A percentile compares a stretch with the other conserved stretches of the same genome.
These are phyloP conservation scores for Glaciozyma antarctica DNA, from an alignment of 768 basidiomycete genomes.

Conservation along the genomic window DNA sequence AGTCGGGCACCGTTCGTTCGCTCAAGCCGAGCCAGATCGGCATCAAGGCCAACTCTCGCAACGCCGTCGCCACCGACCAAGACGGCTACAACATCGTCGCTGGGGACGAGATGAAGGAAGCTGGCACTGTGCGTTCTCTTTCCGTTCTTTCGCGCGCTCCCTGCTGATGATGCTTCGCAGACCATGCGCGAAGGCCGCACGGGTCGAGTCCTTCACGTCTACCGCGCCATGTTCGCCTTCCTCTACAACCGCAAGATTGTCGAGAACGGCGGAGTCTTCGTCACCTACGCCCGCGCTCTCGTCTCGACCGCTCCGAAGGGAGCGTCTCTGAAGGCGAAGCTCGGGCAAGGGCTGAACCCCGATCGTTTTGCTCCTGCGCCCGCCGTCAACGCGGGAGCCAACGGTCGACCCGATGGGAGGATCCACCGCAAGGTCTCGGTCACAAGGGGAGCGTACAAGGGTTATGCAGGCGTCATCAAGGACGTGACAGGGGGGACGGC, in stretches of 20 bases:
- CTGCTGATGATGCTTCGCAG: slow-evolving; percentile 3
- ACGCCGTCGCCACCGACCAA: slow-evolving; percentile 78
- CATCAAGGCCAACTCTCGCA: slow-evolving; percentile 72
- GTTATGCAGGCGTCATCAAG: slow-evolving; percentile 82
- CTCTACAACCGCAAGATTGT: slow-evolving; percentile 79
- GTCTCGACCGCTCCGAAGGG: slow-evolving; percentile 73
- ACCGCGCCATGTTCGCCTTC: slow-evolving; percentile 89
- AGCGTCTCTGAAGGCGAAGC: slow-evolving; percentile 69
- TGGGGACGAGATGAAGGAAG: slow-evolving; percentile 87
- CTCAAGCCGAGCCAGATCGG: slow-evolving; percentile 85
- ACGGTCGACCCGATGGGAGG: slow-evolving; percentile 21
- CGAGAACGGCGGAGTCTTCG: slow-evolving; percentile 91
- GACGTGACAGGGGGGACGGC: slow-evolving; percentile 81
- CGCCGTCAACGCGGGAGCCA: slow-evolving; percentile 9
- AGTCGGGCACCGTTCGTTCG: slow-evolving; percentile 76
- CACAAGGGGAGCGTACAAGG: slow-evolving; percentile 79
- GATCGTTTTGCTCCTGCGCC: slow-evolving; percentile 67
- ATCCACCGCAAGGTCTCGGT: slow-evolving; percentile 64
- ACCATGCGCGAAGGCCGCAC: slow-evolving; percentile 54
- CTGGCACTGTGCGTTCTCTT: slow-evolving; percentile 59
- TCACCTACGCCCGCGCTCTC: slow-evolving; percentile 73
- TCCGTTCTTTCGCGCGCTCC: too few species aligned
- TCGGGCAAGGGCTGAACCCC: slow-evolving; percentile 63
- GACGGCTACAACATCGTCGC: slow-evolving; percentile 76
- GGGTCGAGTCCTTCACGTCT: slow-evolving; percentile 84